Percentiles rank a stretch among this genome's conserved stretches.
These are phyloP conservation scores for Diaporthe vaccinii DNA, from an alignment of 2,329 filamentous ascomycete species.

Conservation along the genomic window DNA sequence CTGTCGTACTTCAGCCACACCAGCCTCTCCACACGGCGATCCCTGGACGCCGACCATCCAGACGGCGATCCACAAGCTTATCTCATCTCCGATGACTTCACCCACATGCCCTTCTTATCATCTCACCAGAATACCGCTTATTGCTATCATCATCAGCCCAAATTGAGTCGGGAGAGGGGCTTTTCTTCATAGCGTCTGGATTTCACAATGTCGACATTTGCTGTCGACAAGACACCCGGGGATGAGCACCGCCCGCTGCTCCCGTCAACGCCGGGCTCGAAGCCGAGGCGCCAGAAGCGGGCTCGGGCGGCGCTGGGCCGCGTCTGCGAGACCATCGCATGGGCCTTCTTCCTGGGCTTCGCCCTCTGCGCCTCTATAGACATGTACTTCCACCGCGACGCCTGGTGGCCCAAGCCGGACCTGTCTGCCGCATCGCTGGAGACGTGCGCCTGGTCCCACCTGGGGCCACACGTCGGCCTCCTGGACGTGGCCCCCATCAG, in stretches of 20 bases:
- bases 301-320: conserved; percentile 33
- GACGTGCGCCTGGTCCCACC: conserved; percentile 46
- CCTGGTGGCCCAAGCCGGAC: conserved; percentile 13
- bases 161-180: not conserved
- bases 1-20: not conserved
- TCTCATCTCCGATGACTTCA: conserved; percentile 32
- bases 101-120: not conserved
- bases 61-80: conserved; percentile 6
- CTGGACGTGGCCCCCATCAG: conserved; percentile 46
- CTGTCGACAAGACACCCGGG: conserved; percentile 30
- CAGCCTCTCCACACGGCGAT: conserved; percentile 11
- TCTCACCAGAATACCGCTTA: not conserved
- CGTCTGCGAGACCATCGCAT: conserved; percentile 39
- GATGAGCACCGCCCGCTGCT: conserved; percentile 35
- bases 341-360: conserved; percentile 36
- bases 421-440: conserved; percentile 41
- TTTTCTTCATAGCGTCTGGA: not conserved
- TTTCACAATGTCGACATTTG: conserved; percentile 13
- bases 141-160: not conserved
- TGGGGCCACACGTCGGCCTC: conserved; percentile 45
- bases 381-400: conserved; percentile 30
- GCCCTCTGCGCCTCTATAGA: conserved; percentile 22
- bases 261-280: not conserved
- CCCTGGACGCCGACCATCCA: not conserved
- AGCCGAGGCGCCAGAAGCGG: conserved; percentile 23